Percentiles rank a stretch among this genome's conserved stretches.
Conservation (phyloP, 2,329 filamentous ascomycete species). For the Zymoseptoria ardabiliae region DNA sequence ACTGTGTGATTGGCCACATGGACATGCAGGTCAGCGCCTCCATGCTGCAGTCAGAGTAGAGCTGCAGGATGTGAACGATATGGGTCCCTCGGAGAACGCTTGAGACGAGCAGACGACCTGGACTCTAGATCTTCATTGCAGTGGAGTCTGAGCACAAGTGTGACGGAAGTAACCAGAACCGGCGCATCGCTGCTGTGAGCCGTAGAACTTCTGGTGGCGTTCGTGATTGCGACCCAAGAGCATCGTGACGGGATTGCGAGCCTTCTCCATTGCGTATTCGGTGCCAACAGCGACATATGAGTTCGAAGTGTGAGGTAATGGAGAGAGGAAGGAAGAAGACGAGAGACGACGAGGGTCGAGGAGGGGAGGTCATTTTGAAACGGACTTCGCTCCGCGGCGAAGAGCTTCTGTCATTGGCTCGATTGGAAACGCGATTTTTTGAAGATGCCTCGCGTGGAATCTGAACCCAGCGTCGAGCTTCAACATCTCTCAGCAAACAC, state of each 20-base stretch:
- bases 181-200: background rate
- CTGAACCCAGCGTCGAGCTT: background rate
- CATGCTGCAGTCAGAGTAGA: background rate
- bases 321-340: too few relatives aligned
- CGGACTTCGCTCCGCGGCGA: too few relatives aligned
- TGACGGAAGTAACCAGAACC: background rate
- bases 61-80: background rate
- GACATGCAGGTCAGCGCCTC: background rate
- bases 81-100: background rate
- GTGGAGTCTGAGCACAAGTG: background rate
- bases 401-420: too few relatives aligned
- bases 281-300: background rate
- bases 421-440: background rate
- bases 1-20: background rate
- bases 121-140: background rate
- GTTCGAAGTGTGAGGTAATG: background rate
- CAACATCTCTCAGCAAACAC: background rate
- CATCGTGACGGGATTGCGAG: too few relatives aligned
- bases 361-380: too few relatives aligned
- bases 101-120: background rate
- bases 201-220: background rate
- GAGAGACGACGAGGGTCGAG: too few relatives aligned
- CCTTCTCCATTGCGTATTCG: background rate
- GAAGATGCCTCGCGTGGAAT: background rate
- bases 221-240: background rate